Evolutionary conservation across 441 rosid genomes (phyloP).

Genomic region (Croton setiger): DNA sequence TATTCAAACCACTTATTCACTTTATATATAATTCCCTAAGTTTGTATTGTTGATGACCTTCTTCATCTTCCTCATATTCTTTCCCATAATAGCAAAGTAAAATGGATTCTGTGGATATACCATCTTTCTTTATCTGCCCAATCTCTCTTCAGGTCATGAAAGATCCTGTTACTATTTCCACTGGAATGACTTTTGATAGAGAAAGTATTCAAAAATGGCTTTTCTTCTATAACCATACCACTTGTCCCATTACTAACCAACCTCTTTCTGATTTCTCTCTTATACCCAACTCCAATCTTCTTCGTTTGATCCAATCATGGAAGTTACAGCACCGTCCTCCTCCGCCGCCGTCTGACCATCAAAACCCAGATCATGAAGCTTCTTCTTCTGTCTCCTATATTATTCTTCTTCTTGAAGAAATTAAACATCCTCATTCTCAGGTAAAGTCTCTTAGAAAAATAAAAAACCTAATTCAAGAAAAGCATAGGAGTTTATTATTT

Average conservation of each 20-base stretch:
- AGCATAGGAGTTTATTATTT: not conserved
- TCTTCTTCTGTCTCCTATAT: not conserved
- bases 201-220: slow-evolving; percentile 49
- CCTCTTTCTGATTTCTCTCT: slow-evolving; percentile 28
- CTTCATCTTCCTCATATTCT: no score
- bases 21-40: not conserved
- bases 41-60: not conserved
- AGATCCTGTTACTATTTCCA: slow-evolving; percentile 48
- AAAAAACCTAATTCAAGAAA: slow-evolving; percentile 17
- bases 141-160: slow-evolving; percentile 49
- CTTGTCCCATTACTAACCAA: slow-evolving; percentile 50
- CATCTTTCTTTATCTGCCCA: slow-evolving; percentile 38
- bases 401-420: slow-evolving; percentile 21
- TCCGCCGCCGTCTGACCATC: not conserved
- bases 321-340: not conserved
- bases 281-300: slow-evolving; percentile 48
- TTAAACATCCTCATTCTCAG: slow-evolving; percentile 20
- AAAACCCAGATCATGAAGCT: not conserved
- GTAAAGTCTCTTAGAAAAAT: slow-evolving; percentile 22
- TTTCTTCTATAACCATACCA: slow-evolving; percentile 34
- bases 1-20: not conserved
- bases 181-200: slow-evolving; percentile 50
- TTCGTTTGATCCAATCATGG: slow-evolving; percentile 43
- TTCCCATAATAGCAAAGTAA: not conserved
- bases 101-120: slow-evolving; percentile 11